Percentiles rank a stretch among this genome's conserved stretches.
Conservation (phyloP, 2,329 filamentous ascomycete species). For the Ilyonectria robusta region DNA sequence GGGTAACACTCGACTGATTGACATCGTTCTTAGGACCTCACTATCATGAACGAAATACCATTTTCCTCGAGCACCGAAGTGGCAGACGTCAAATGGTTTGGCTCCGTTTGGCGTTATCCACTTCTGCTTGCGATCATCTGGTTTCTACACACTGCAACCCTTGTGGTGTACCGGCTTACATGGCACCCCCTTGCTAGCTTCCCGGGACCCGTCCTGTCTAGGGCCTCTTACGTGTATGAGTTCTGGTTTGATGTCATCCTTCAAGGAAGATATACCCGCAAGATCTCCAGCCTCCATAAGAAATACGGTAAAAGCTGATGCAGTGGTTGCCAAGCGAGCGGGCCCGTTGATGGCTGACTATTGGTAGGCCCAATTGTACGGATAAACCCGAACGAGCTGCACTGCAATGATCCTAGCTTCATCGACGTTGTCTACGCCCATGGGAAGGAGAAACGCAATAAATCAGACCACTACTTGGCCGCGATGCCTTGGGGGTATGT, state of each 20-base stretch:
- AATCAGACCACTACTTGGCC: conserved; percentile 15
- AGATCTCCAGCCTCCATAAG: conserved; percentile 25
- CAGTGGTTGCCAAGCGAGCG: conserved; percentile 1
- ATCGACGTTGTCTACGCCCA: conserved; percentile 20
- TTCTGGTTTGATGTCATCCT: conserved; percentile 36
- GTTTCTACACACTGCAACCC: too few relatives aligned
- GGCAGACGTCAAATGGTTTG: too few relatives aligned
- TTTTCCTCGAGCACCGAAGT: too few relatives aligned
- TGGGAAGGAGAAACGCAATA: conserved; percentile 15
- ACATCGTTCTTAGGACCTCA: too few relatives aligned
- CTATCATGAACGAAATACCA: too few relatives aligned
- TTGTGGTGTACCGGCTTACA: too few relatives aligned
- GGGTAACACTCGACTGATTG: too few relatives aligned
- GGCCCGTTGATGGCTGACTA: conserved; percentile 11
- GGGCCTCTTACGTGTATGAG: conserved; percentile 32
- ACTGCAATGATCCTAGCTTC: conserved; percentile 25
- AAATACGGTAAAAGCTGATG: conserved; percentile 22
- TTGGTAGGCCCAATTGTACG: conserved; percentile 28
- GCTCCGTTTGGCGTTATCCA: too few relatives aligned
- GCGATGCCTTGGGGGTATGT: conserved; percentile 16
- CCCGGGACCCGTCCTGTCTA: conserved; percentile 28
- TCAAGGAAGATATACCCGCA: conserved; percentile 29
- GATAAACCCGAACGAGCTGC: conserved; percentile 27
- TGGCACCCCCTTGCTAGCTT: conserved; percentile 23
- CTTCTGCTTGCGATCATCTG: too few relatives aligned